Evolutionary conservation across 768 basidiomycete species (phyloP).

Genomic region (Coprinopsis strossmayeri): DNA sequence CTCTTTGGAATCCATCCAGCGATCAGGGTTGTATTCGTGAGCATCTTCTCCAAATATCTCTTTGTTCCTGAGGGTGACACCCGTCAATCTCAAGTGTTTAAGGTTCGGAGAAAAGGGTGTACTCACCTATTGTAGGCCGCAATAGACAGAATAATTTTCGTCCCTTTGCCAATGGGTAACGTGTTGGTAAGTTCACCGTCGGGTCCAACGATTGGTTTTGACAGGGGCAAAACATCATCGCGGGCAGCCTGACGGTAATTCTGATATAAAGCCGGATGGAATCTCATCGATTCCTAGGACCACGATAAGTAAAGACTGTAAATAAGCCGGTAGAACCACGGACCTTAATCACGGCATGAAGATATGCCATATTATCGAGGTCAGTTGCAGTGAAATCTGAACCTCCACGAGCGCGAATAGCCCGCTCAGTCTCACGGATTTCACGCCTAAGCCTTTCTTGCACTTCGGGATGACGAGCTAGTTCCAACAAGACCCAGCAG

Average conservation of each 20-base stretch:
- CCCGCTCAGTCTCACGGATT: conserved; percentile 34
- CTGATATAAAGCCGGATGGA: conserved; percentile 31
- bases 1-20: conserved; percentile 39
- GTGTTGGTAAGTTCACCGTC: conserved; percentile 40
- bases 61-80: conserved; percentile 23
- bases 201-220: conserved; percentile 38
- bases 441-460: conserved; percentile 61
- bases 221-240: conserved; percentile 56
- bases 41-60: conserved; percentile 43
- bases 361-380: conserved; percentile 44
- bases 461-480: conserved; percentile 49
- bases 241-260: conserved; percentile 32
- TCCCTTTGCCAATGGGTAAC: conserved; percentile 44
- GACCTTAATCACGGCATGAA: conserved; percentile 41
- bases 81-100: background rate
- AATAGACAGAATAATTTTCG: conserved; percentile 42
- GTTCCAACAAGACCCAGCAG: conserved; percentile 56
- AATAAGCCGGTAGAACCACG: conserved; percentile 7
- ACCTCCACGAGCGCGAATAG: conserved; percentile 29
- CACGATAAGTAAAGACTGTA: background rate
- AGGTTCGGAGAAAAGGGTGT: background rate
- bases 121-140: conserved; percentile 47
- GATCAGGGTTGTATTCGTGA: conserved; percentile 38
- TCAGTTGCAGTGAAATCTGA: conserved; percentile 33
- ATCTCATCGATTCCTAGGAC: conserved; percentile 43